Base-by-base conservation (phyloP, 1,139 yeast genomes). In the Maudiozyma humilis region DNA sequence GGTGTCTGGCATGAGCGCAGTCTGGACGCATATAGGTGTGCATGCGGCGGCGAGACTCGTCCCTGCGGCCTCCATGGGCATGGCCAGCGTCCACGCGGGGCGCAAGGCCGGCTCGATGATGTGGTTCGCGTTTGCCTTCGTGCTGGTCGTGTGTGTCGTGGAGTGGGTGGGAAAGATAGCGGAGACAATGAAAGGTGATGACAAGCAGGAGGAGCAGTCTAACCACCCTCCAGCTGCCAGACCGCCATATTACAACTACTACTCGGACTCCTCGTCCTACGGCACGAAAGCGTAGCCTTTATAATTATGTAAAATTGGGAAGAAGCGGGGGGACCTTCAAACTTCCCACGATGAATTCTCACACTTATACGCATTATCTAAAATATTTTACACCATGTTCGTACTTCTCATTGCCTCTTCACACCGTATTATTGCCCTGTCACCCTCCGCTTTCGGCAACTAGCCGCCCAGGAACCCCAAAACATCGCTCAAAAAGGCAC, bases 1-100 rank as follows among this genome's bases (percentile, higher is more conserved):
- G 10, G 44, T 79, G 3, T 80, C 87, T 84, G 84, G 85, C 0
- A 62, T 80, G 38, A 87, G 87, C 0, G 71, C 86, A 1, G 78
- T 82, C 74, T 72, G 86, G 68, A 73, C 74, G 42, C 80, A 79
- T 51, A 79, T 80, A 40, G 84, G 84, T 0, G 70, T 72, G 0
- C 66, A 65, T 36, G 67, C 82, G 0, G 70, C 76, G 3, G 53
- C 60, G 2, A 54, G 59, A 5, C 56, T 79, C 40, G 70, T 78
- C 1, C 68, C 70, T 1, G 63, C 67, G 1, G 71, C 85, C 2
- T 78, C 85, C 31, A 68, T 78, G 70, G 62, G 70, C 0, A 67
- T 77, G 3, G 57, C 82, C 0, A 43, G 54, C 5, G 77, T 74
- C 0, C 53, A 58, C 4, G 56, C 60, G 4, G 91, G 91, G 1